Percentiles rank a stretch among this genome's conserved stretches.
Evolutionary conservation across 2,329 filamentous ascomycete species (phyloP).

Genomic region (Exutisphaerella laricina): DNA sequence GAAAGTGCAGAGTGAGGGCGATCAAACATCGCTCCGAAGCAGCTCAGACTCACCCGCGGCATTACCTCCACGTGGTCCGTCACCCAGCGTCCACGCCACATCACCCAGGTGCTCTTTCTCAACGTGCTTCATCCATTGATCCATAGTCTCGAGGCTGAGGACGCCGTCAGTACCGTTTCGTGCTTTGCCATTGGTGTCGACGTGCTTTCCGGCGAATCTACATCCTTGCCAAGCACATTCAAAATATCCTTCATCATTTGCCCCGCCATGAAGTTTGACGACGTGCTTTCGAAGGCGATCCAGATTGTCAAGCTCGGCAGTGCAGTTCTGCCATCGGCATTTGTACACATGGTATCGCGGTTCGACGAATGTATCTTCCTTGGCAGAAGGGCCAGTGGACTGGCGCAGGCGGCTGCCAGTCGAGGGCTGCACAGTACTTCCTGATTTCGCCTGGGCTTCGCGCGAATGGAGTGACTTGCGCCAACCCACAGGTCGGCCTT

Average conservation of each 20-base stretch:
- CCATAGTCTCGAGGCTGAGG: constrained; percentile 34
- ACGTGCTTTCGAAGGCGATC: constrained; percentile 56
- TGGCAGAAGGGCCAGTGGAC: constrained; percentile 6
- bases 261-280: constrained; percentile 48
- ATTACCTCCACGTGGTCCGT: constrained; percentile 50
- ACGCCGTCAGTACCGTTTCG: constrained; percentile 21
- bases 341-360: constrained; percentile 45
- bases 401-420: constrained; percentile 15
- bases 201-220: constrained; percentile 19
- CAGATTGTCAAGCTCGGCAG: constrained; percentile 56
- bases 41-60: constrained; percentile 49
- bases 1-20: not conserved
- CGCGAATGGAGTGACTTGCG: constrained; percentile 44
- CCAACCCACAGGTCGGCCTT: constrained; percentile 47
- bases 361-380: constrained; percentile 13
- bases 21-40: constrained; percentile 4
- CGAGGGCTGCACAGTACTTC: constrained; percentile 6
- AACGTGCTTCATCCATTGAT: constrained; percentile 48
- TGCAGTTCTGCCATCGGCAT: constrained; percentile 55
- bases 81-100: constrained; percentile 54
- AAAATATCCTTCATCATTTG: constrained; percentile 32
- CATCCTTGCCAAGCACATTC: constrained; percentile 46
- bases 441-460: constrained; percentile 23
- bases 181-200: constrained; percentile 21
- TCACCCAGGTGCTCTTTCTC: constrained; percentile 48